Conservation (phyloP, 2,329 filamentous ascomycete genomes). For the Trichophyton verrucosum region DNA sequence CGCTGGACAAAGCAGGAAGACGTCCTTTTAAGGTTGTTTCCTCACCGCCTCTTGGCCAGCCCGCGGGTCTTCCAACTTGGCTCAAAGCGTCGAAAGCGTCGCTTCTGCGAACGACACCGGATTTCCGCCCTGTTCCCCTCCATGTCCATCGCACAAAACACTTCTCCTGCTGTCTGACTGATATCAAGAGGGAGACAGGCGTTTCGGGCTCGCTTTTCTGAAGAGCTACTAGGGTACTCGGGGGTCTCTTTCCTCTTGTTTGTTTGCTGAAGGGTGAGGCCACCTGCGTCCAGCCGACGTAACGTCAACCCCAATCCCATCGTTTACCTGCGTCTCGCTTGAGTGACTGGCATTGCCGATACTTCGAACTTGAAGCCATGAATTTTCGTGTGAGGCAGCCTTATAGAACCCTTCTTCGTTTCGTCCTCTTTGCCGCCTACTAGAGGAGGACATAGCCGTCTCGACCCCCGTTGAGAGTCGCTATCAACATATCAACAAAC, state of each 20-base stretch:
- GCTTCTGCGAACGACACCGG: not conserved
- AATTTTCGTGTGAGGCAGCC: not conserved
- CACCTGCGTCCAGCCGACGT: not conserved
- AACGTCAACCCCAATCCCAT: not conserved
- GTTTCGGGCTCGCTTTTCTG: not conserved
- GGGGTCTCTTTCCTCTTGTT: not conserved
- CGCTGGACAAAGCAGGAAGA: not conserved
- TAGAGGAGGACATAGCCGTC: not conserved
- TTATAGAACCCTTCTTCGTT: not conserved
- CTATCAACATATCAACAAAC: not conserved
- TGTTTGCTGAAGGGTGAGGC: not conserved
- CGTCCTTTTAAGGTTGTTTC: not conserved
- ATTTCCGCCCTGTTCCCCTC: not conserved
- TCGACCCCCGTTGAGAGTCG: not conserved
- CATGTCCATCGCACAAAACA: not conserved
- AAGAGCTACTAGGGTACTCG: not conserved
- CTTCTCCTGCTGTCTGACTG: not conserved
- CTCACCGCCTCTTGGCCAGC: constrained; percentile 14
- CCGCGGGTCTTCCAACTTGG: not conserved
- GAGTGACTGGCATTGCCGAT: not conserved
- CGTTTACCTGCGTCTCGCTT: not conserved
- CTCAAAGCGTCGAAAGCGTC: not conserved
- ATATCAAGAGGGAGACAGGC: not conserved
- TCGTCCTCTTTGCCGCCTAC: not conserved
- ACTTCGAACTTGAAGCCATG: not conserved